Percentiles rank a stretch among this genome's conserved stretches.
Evolutionary conservation across 2,329 filamentous ascomycete species (phyloP).

Genomic region (Zasmidium angulare): DNA sequence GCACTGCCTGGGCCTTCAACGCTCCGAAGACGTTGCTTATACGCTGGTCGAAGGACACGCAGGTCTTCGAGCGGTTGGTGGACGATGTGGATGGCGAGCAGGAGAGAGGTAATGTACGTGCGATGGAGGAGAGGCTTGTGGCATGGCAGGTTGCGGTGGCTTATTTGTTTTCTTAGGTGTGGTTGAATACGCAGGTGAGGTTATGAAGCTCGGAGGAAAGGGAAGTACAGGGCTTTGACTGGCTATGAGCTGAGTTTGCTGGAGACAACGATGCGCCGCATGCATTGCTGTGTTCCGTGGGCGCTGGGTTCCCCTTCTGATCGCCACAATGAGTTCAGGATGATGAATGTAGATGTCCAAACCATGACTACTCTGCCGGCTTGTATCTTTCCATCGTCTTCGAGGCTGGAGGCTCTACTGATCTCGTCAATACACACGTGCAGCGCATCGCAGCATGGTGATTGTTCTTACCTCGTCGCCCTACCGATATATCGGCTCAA

Average conservation of each 20-base stretch:
- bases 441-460: too few relatives aligned
- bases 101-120: background rate
- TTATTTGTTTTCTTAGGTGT: conserved; percentile 6
- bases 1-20: background rate
- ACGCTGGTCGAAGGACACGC: background rate
- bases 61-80: background rate
- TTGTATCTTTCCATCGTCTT: too few relatives aligned
- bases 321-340: too few relatives aligned
- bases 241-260: too few relatives aligned
- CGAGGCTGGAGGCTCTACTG: too few relatives aligned
- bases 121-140: background rate
- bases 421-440: too few relatives aligned
- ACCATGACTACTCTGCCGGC: background rate
- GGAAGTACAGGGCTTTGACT: too few relatives aligned
- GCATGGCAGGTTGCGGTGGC: background rate
- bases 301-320: too few relatives aligned
- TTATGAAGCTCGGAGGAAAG: too few relatives aligned
- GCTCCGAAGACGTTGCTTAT: background rate
- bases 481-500: too few relatives aligned
- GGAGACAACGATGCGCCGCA: background rate
- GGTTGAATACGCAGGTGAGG: conserved; percentile 2
- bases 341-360: background rate
- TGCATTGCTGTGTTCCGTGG: background rate
- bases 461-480: conserved; percentile 2
- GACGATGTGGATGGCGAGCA: background rate